Percentiles rank a stretch among this genome's conserved stretches.
phyloP scores from a whole-genome alignment of 768 basidiomycete species.

The Rubroboletus pulcherrimus region DNA sequence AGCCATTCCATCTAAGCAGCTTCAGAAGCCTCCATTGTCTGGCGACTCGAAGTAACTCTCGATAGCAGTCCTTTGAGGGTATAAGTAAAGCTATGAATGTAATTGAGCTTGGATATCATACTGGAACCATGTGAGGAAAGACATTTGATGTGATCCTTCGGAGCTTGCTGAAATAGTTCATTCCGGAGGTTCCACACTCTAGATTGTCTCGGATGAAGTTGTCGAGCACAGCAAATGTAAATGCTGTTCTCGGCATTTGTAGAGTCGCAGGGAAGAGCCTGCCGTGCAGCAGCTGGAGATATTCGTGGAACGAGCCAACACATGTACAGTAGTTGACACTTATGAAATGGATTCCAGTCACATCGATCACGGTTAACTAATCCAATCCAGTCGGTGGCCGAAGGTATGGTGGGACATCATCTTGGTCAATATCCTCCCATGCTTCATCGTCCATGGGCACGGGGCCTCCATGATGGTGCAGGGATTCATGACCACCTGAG shows the following conservation, averaged over 20 bases:
- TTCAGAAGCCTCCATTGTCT: too few species aligned
- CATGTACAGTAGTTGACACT: background rate
- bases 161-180: conserved; percentile 9
- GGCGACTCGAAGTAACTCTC: too few species aligned
- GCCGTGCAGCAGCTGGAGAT: background rate
- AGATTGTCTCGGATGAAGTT: conserved; percentile 17
- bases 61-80: too few species aligned
- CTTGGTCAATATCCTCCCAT: background rate
- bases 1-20: too few species aligned
- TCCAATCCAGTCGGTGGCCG: too few species aligned
- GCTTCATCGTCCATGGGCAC: background rate
- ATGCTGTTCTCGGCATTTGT: background rate
- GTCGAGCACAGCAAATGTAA: conserved; percentile 20
- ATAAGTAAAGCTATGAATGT: too few species aligned
- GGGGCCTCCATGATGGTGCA: too few species aligned
- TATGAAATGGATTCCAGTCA: background rate
- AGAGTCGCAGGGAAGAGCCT: background rate
- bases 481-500: too few species aligned
- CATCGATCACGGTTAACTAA: background rate
- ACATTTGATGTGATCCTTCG: background rate
- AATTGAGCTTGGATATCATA: too few species aligned
- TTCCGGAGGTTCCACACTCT: conserved; percentile 10
- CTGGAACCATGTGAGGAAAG: too few species aligned
- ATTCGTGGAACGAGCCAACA: background rate
- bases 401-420: background rate